A percentile compares a stretch with the other conserved stretches of the same genome.
Conservation (phyloP, 2,329 filamentous ascomycete species). For the Aspergillus felis region DNA sequence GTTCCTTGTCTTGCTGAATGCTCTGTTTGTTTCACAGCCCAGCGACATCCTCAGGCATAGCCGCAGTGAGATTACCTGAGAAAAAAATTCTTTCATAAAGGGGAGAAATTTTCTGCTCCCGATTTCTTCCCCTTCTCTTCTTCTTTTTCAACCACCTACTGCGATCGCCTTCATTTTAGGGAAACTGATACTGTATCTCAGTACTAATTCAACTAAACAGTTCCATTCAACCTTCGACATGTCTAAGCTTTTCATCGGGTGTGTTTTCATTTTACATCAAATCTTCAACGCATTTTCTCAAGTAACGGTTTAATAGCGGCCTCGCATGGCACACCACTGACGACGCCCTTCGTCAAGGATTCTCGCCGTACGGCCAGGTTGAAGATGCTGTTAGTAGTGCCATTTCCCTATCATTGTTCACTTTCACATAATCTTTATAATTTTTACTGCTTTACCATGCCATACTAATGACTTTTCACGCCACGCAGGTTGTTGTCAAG, state of each 20-base stretch:
- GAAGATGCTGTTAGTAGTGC: slow-evolving; percentile 82
- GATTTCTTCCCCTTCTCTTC: background rate
- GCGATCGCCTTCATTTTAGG: background rate
- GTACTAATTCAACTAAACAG: background rate
- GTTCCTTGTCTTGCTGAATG: no score
- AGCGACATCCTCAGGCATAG: background rate
- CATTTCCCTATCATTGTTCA: slow-evolving; percentile 7
- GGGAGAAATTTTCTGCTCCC: background rate
- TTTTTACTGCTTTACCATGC: background rate
- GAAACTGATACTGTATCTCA: background rate
- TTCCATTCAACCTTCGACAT: slow-evolving; percentile 48
- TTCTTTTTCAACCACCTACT: background rate
- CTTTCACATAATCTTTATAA: slow-evolving; percentile 1
- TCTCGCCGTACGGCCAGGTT: slow-evolving; percentile 83
- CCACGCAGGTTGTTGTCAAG: slow-evolving; percentile 82
- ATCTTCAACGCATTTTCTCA: slow-evolving; percentile 13
- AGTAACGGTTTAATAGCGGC: slow-evolving; percentile 57
- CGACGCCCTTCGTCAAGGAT: slow-evolving; percentile 78
- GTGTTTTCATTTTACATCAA: slow-evolving; percentile 38
- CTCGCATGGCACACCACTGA: slow-evolving; percentile 99
- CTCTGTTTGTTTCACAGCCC: background rate
- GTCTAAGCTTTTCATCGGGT: slow-evolving; percentile 96
- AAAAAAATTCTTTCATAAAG: background rate
- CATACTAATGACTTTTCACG: slow-evolving; percentile 10
- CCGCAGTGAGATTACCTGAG: background rate